Percentiles rank a stretch among this genome's conserved stretches.
Evolutionary conservation across 176 grass and related monocot species (phyloP).

Genomic region (Aegilops bicornis): DNA sequence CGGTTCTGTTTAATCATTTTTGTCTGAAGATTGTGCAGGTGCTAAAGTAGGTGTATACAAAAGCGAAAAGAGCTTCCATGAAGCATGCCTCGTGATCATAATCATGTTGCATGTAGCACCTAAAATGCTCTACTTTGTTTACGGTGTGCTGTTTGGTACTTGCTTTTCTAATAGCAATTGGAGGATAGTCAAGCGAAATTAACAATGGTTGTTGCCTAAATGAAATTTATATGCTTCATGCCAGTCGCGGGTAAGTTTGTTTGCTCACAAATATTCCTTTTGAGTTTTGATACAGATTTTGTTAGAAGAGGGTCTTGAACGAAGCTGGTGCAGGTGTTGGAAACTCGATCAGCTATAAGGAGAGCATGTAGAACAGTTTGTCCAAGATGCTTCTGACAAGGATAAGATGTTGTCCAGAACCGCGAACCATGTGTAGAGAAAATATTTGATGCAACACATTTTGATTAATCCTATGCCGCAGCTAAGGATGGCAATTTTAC

Average conservation of each 20-base stretch:
- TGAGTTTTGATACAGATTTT: constrained; percentile 19
- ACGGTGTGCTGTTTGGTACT: constrained; percentile 29
- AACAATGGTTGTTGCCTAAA: neutral
- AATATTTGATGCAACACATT: no score
- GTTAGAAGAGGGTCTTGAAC: neutral
- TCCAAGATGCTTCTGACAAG: neutral
- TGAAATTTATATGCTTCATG: neutral
- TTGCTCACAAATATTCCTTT: neutral
- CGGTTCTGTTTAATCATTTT: neutral
- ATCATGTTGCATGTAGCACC: constrained; percentile 14
- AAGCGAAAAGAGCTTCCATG: constrained; percentile 4
- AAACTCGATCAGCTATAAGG: neutral
- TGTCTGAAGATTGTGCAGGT: constrained; percentile 47
- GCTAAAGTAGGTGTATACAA: neutral
- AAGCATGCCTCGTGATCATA: constrained; percentile 45
- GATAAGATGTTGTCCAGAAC: neutral
- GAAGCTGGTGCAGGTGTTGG: neutral
- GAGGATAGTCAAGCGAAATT: neutral
- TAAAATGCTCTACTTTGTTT: constrained; percentile 49
- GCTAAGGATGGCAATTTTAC: no score
- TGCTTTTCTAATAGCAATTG: constrained; percentile 32
- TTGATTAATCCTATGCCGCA: no score
- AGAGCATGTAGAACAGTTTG: neutral
- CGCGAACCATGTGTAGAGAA: neutral
- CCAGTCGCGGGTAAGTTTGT: constrained; percentile 8